Conservation (phyloP, 2,329 filamentous ascomycete species). For the Bipolaris victoriae region DNA sequence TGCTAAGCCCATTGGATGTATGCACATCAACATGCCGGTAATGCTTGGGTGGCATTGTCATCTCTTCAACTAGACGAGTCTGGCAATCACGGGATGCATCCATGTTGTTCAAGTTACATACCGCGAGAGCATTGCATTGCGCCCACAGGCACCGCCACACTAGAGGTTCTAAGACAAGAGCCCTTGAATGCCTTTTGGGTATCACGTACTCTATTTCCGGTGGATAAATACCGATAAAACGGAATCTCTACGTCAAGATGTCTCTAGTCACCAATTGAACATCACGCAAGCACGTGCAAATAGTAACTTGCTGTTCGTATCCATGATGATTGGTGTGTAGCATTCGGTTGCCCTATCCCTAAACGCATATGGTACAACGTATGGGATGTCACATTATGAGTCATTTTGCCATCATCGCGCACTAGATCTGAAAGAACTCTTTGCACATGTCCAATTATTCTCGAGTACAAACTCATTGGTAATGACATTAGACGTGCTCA, state of each 20-base stretch:
- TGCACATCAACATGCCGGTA: too few relatives aligned
- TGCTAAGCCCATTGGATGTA: not conserved
- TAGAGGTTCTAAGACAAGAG: not conserved
- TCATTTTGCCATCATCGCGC: slow-evolving; percentile 1
- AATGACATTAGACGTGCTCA: not conserved
- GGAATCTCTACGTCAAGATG: not conserved
- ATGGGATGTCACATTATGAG: not conserved
- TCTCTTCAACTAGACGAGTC: not conserved
- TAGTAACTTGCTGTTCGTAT: not conserved
- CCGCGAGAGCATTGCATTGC: not conserved
- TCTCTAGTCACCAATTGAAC: not conserved
- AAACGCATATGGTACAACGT: not conserved
- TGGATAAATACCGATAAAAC: not conserved
- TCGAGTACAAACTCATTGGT: not conserved
- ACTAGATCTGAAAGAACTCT: not conserved
- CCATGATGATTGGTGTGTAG: not conserved
- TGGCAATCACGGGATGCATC: not conserved
- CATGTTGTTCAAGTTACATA: not conserved
- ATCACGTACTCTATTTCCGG: not conserved
- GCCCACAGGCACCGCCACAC: not conserved
- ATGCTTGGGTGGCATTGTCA: not conserved
- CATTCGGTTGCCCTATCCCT: not conserved
- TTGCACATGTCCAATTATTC: not conserved
- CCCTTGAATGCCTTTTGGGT: not conserved
- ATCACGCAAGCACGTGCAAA: slow-evolving; percentile 1